Evolutionary conservation across 2,329 filamentous ascomycete genomes (phyloP).

Genomic region (Stagonosporopsis rhizophila): DNA sequence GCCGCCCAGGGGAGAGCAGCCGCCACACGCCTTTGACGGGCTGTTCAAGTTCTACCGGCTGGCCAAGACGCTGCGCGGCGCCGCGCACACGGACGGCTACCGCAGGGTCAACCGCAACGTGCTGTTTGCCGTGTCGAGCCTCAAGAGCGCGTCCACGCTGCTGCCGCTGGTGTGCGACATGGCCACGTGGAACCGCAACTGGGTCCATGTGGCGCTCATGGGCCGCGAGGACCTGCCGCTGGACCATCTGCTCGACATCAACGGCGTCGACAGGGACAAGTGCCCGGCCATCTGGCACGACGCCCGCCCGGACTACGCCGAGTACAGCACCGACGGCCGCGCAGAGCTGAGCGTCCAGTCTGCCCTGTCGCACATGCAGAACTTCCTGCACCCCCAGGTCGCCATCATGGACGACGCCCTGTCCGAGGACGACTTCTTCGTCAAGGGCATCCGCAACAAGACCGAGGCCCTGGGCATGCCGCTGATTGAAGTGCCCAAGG

Average conservation of each 20-base stretch:
- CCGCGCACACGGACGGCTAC: constrained; percentile 62
- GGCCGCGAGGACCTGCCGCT: constrained; percentile 74
- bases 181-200: constrained; percentile 71
- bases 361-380: constrained; percentile 74
- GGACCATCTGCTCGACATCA: constrained; percentile 74
- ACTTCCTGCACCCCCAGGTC: constrained; percentile 78
- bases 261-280: constrained; percentile 71
- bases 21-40: constrained; percentile 65
- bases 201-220: constrained; percentile 83
- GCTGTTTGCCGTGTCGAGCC: constrained; percentile 77
- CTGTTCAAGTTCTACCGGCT: constrained; percentile 73
- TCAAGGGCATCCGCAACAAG: constrained; percentile 65
- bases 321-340: constrained; percentile 72
- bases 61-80: constrained; percentile 66
- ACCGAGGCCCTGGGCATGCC: constrained; percentile 62
- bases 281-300: constrained; percentile 76
- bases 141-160: constrained; percentile 74
- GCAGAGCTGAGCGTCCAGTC: constrained; percentile 69
- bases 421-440: constrained; percentile 74
- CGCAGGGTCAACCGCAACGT: constrained; percentile 70
- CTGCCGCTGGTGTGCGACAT: constrained; percentile 88
- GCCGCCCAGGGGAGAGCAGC: constrained; percentile 23
- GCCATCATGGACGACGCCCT: constrained; percentile 73
- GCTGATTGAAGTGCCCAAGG: constrained; percentile 76
- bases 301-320: constrained; percentile 76